phyloP scores from a whole-genome alignment of 352 stramenopile genomes.

The Phytopythium kandeliae region DNA sequence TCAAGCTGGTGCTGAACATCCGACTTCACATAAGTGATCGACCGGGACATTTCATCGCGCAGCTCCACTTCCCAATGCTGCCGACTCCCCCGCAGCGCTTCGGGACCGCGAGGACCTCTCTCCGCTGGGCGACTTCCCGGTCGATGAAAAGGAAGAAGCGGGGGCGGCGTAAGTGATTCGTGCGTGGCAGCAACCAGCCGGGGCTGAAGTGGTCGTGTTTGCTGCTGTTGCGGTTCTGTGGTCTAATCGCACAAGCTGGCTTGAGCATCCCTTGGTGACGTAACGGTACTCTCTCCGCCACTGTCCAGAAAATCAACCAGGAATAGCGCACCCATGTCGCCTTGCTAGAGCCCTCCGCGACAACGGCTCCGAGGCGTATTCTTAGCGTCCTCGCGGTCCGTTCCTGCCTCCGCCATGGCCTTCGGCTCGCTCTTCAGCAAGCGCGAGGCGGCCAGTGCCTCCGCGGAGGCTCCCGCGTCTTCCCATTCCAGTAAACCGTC shows the following conservation, averaged over 20 bases:
- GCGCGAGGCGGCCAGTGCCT: neutral
- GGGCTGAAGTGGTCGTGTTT: too few species aligned
- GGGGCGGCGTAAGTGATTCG: neutral
- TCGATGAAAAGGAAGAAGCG: neutral
- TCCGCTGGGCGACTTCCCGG: neutral
- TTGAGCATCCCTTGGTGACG: neutral
- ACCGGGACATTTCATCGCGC: neutral
- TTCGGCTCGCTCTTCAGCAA: neutral
- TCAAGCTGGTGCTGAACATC: neutral
- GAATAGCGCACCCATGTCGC: constrained; percentile 1
- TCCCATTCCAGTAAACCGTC: neutral
- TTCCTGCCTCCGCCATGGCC: neutral
- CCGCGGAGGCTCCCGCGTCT: neutral
- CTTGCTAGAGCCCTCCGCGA: neutral
- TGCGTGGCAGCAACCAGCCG: neutral
- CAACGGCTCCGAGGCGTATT: neutral
- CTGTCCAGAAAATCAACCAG: neutral
- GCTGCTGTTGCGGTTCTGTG: neutral
- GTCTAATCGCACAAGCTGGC: neutral
- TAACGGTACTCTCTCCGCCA: neutral
- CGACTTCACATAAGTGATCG: too few species aligned
- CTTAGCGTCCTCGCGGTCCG: neutral
- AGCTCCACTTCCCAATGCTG: neutral
- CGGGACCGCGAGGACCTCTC: neutral
- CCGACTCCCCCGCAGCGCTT: neutral